Percentiles rank a stretch among this genome's conserved stretches.
phyloP scores from a whole-genome alignment of 2,329 filamentous ascomycete species.

The Fusarium euwallaceae region DNA sequence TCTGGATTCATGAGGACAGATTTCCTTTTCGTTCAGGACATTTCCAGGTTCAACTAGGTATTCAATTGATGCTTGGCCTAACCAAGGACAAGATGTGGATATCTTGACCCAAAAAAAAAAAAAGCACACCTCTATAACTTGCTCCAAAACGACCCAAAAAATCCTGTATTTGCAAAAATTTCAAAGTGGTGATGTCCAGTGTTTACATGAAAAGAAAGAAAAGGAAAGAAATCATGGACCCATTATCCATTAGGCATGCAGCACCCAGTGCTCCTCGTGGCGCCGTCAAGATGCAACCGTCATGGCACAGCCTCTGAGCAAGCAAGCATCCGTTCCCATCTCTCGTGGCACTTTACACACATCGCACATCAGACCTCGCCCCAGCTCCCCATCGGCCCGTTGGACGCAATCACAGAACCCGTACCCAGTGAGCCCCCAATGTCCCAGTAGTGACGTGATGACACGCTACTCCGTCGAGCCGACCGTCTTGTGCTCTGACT shows the following conservation, averaged over 20 bases:
- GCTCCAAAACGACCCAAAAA: conserved; percentile 28
- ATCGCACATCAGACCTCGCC: conserved; percentile 73
- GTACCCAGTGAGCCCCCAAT: conserved; percentile 85
- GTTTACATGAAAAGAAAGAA: conserved; percentile 27
- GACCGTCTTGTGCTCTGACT: conserved; percentile 88
- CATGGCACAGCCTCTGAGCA: conserved; percentile 12
- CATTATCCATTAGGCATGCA: conserved; percentile 10
- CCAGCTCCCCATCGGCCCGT: conserved; percentile 81
- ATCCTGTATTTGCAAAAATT: conserved; percentile 29
- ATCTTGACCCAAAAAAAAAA: conserved; percentile 7
- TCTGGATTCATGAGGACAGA: neutral
- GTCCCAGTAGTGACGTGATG: conserved; percentile 92
- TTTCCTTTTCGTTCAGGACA: neutral
- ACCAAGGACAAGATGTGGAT: conserved; percentile 9
- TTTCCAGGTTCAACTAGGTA: neutral
- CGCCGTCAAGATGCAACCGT: conserved; percentile 21
- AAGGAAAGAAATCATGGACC: conserved; percentile 9
- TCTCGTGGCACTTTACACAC: conserved; percentile 17
- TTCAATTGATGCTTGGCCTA: conserved; percentile 17
- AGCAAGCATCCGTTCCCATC: neutral
- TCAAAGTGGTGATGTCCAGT: conserved; percentile 32
- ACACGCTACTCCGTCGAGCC: conserved; percentile 75
- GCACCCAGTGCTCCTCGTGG: conserved; percentile 28
- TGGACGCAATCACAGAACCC: conserved; percentile 76
- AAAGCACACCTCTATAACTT: conserved; percentile 28